A percentile compares a stretch with the other conserved stretches of the same genome.
phyloP scores from a whole-genome alignment of 2,329 filamentous ascomycete species.

The Xylaria sp. region DNA sequence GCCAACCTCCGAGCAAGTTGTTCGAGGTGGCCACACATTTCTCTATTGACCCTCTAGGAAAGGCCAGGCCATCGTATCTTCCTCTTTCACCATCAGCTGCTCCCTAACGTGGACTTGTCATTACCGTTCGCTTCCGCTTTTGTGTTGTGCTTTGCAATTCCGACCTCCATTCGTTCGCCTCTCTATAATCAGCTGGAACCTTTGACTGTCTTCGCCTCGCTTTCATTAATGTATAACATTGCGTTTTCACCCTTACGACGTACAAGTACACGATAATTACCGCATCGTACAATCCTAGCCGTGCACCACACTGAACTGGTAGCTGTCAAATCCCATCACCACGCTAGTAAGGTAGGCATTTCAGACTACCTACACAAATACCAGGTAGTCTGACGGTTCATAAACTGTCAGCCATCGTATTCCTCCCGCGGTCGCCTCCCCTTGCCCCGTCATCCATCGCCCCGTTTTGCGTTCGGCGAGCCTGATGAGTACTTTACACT shows the following conservation, averaged over 20 bases:
- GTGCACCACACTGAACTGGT: neutral
- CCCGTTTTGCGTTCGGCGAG: slow-evolving; percentile 4
- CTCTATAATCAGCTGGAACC: slow-evolving; percentile 7
- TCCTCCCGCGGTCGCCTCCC: neutral
- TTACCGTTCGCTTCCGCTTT: slow-evolving; percentile 20
- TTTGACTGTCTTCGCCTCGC: slow-evolving; percentile 9
- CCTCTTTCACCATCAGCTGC: slow-evolving; percentile 19
- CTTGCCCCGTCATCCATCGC: slow-evolving; percentile 11
- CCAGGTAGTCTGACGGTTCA: slow-evolving; percentile 5
- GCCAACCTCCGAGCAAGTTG: slow-evolving; percentile 14
- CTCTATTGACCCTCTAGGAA: slow-evolving; percentile 3
- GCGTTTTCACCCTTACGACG: slow-evolving; percentile 13
- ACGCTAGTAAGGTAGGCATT: slow-evolving; percentile 5
- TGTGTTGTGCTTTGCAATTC: slow-evolving; percentile 7
- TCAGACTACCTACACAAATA: neutral
- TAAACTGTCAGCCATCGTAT: slow-evolving; percentile 26
- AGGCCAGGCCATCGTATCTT: slow-evolving; percentile 20
- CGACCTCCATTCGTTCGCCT: slow-evolving; percentile 21
- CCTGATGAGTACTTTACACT: too few relatives aligned
- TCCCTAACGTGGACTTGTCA: slow-evolving; percentile 16
- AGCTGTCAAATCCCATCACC: neutral
- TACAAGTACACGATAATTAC: slow-evolving; percentile 4
- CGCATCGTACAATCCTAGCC: slow-evolving; percentile 5
- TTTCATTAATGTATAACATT: slow-evolving; percentile 18
- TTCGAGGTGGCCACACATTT: slow-evolving; percentile 23